Base-by-base conservation (phyloP, 441 rosid species). In the Melastoma candidum region DNA sequence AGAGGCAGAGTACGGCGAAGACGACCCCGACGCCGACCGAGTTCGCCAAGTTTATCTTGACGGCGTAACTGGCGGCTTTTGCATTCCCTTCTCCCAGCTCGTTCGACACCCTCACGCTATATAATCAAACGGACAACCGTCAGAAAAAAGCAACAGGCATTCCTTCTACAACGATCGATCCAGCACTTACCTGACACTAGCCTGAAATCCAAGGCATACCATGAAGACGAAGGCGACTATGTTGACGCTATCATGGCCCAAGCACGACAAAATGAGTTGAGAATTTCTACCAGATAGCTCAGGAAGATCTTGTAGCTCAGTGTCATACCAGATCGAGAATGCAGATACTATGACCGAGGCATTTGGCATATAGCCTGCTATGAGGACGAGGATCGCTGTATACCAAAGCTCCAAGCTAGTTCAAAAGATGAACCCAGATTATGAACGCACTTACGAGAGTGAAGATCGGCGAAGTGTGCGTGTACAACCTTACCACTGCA, bases 371-470 rank as follows among this genome's bases (percentile, higher is more conserved):
- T 85, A 77, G 51, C 95, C 87, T 11, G 95, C 84, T 47, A 83
- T 12, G 44, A 85, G 59, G 36, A 80, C 84, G 12, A 82, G 66
- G 58, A 77, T 58, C 48, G 84, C 64, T 58, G 56, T 51, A 70
- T 83, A 85, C 85, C 90, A 76, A 10, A 81, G 39, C 69, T 81
- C 82, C 44, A 86, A 74, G 75, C 95, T 86, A 36, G 4, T 12
- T 52, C 22, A 17, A 17, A 17, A 17, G 22, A 17, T 17, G 22
- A 17, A 17, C 22, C 22, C 22, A 17, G 22, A 17, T 17, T 17
- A 17, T 17, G 22, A 17, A 17, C 22, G 22, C 22, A 17, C 22
- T 36, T 36, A 36, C 3, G 41, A 2, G 8, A 36, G 6, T 4
- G 41, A 7, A 3, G 7, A 36, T 36, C 3, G 41, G n/a, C 17